Base-by-base conservation (phyloP, 345 rosid genomes). In the Theobroma cacao region DNA sequence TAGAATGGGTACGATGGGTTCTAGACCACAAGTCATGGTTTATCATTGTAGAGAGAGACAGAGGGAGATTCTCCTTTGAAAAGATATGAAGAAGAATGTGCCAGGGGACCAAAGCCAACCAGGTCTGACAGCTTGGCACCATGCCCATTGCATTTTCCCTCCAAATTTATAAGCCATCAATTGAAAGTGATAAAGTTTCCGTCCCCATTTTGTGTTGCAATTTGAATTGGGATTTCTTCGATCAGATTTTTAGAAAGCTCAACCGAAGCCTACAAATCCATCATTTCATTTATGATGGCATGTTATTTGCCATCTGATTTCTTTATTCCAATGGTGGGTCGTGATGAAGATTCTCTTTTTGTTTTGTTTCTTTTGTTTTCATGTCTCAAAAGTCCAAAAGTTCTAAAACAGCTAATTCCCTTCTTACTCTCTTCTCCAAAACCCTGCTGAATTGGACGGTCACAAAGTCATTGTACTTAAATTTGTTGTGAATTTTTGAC, bases 1-100 rank as follows among this genome's bases (percentile, higher is more conserved):
- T 58, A 17, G 70, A 40, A 31, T 28, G 24, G 24, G 88, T 88
- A 86, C 85, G 87, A 78, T 26, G 13, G 34, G 6, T 70, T 83
- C 3, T 60, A 45, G 79, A 70, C 89, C 89, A 83, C 89, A 84
- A 38, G 80, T 77, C 74, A 58, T 53, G 31, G 63, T 28, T 31
- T 77, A 64, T 81, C 76, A 26, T 36, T n/a, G 55, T 52, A 55
- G 77, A 36, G 38, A n/a, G 63, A 56, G 73, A 55, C 74, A 36
- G 38, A n/a, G 63, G 48, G 73, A 67, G 77, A 61, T 79, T 79
- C 77, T 80, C 70, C 14, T 30, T 72, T 72, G 63, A 33, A 45
- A 75, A 78, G 79, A 62, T 61, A 52, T 52, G 79, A 78, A 55
- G 84, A 75, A 69, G 72, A 77, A 47, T 59, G 62, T 24, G 76